Conservation (phyloP, 176 grass and related monocot genomes). For the Triticum urartu region DNA sequence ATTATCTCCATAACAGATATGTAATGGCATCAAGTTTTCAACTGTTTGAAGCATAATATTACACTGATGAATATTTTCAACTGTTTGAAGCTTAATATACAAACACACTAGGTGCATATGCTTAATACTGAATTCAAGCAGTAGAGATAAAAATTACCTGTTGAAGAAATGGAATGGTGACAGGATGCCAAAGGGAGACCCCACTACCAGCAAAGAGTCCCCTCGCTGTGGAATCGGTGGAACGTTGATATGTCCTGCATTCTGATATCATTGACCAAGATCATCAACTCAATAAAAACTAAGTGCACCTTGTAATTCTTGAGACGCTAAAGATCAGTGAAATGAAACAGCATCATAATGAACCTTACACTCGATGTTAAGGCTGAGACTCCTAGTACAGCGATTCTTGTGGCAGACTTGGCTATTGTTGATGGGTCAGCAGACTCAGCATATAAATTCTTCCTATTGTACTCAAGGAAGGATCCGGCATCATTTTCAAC, state of each 20-base stretch:
- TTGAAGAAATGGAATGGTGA: slow-evolving; percentile 92
- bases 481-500: slow-evolving; percentile 46
- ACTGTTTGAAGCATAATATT: background rate
- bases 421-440: slow-evolving; percentile 38
- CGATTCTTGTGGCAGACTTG: slow-evolving; percentile 77
- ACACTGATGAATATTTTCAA: background rate
- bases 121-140: slow-evolving; percentile 12
- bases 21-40: background rate
- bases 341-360: slow-evolving; percentile 15
- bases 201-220: slow-evolving; percentile 68
- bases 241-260: slow-evolving; percentile 48
- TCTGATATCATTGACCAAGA: slow-evolving; percentile 45
- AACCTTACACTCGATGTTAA: slow-evolving; percentile 48
- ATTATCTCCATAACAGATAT: background rate
- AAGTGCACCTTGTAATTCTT: slow-evolving; percentile 8
- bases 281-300: slow-evolving; percentile 8
- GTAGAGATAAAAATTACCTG: slow-evolving; percentile 50
- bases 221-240: slow-evolving; percentile 61
- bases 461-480: slow-evolving; percentile 49
- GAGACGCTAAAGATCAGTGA: slow-evolving; percentile 34
- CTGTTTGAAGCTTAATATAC: background rate
- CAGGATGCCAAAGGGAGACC: slow-evolving; percentile 86
- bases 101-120: background rate
- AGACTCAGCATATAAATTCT: slow-evolving; percentile 41
- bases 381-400: slow-evolving; percentile 70